A percentile compares a stretch with the other conserved stretches of the same genome.
phyloP scores from a whole-genome alignment of 257 asterid species.

The Nicotiana noctiflora region DNA sequence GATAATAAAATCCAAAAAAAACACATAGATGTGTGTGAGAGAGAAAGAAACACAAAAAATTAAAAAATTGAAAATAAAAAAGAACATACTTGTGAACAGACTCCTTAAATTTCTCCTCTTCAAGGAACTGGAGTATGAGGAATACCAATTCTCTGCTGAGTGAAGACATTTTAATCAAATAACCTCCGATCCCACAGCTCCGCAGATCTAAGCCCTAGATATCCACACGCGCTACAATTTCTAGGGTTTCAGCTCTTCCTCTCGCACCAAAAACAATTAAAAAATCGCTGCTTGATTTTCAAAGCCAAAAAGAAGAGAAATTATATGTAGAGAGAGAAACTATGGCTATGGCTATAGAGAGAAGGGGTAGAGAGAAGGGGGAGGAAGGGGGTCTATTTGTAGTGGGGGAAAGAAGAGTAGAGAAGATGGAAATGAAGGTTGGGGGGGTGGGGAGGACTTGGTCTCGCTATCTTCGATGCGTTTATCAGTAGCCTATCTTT shows the following conservation, averaged over 20 bases:
- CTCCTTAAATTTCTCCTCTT: slow-evolving; percentile 96
- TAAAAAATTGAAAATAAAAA: not conserved
- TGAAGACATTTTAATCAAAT: slow-evolving; percentile 70
- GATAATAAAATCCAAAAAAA: slow-evolving; percentile 6
- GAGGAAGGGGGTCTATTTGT: not conserved
- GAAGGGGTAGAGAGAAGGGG: too few species aligned
- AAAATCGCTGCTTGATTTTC: not conserved
- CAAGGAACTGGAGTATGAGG: slow-evolving; percentile 90
- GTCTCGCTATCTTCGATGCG: slow-evolving; percentile 98
- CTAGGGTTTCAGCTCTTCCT: slow-evolving; percentile 53
- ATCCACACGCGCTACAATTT: slow-evolving; percentile 26
- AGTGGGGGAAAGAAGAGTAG: slow-evolving; percentile 1
- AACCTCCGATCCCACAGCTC: slow-evolving; percentile 9
- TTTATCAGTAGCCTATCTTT: slow-evolving; percentile 74
- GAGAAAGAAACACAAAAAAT: not conserved
- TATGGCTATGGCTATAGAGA: slow-evolving; percentile 2
- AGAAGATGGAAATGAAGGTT: slow-evolving; percentile 13
- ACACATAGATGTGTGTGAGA: slow-evolving; percentile 2
- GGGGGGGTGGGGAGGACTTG: slow-evolving; percentile 66
- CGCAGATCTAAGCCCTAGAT: slow-evolving; percentile 60
- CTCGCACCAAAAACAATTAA: not conserved
- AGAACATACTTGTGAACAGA: slow-evolving; percentile 68
- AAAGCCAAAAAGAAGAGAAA: slow-evolving; percentile 22
- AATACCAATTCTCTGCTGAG: slow-evolving; percentile 95
- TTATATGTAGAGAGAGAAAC: slow-evolving; percentile 23